Base-by-base conservation (phyloP, 108 stramenopile species). In the Schizochytrium sp. region DNA sequence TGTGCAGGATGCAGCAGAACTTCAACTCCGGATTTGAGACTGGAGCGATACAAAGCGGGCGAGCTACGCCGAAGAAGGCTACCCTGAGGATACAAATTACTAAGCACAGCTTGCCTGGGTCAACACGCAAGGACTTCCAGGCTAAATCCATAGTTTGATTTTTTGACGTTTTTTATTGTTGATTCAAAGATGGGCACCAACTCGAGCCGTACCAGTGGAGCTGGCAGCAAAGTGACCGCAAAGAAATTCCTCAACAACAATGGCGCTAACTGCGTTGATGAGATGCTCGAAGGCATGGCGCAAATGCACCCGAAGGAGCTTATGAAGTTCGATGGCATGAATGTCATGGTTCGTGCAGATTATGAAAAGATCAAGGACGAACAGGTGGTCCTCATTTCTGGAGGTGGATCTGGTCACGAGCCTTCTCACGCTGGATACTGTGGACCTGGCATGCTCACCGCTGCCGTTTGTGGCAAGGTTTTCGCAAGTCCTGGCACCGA, bases 331-430 rank as follows among this genome's bases (percentile, higher is more conserved):
- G 88, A 89, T 56, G 88, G 88, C 47, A 28, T 64, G 49, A 15
- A 61, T 53, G 88, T 89, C 53, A 53, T 89, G 4, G 88, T 72
- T 17, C 88, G 88, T 38, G 50, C 47, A 3, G 88, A 89, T 72
- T 72, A 40, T 44, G 72, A 49, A 41, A 19, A 4, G 61, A 15
- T 17, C 69, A 72, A 46, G 47, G 45, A 72, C 50, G 73, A 76
- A 28, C 28, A 83, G 7, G 89, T 89, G 5, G 57, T 53, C 1
- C 5, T 89, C 60, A 61, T 89, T 28, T 87, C 89, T 15, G 89
- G 99, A 5, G 99, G 99, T 38, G 99, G 98, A 17, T 94, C 94
- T 83, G 99, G 99, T 13, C 99, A 99, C 91, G 99, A 99, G 91
- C 99, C 99, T 15, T 92, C 94, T 56, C 98, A 98, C 90, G 98